phyloP scores from a whole-genome alignment of 2,329 filamentous ascomycete species.

The Penicillium italicum region DNA sequence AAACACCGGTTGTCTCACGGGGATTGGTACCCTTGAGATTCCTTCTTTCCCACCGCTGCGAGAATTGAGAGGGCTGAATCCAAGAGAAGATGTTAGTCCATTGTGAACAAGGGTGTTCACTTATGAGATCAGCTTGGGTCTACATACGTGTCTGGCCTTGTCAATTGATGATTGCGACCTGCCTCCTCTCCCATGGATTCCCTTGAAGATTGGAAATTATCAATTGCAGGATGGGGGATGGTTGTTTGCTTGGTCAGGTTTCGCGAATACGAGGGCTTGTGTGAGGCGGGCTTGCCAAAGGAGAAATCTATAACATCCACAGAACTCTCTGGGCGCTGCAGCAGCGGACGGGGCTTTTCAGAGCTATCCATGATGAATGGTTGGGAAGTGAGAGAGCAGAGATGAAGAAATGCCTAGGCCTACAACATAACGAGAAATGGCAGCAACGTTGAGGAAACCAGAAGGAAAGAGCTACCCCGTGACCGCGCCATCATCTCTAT shows the following conservation, averaged over 20 bases:
- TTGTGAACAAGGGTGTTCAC: not conserved
- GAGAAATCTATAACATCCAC: conserved; percentile 32
- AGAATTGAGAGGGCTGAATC: not conserved
- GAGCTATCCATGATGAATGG: not conserved
- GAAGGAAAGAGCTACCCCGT: conserved; percentile 4
- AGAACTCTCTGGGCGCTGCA: conserved; percentile 33
- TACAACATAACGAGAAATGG: not conserved
- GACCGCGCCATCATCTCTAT: not conserved
- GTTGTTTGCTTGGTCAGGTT: conserved; percentile 8
- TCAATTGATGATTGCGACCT: not conserved
- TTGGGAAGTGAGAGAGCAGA: not conserved
- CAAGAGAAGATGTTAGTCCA: not conserved
- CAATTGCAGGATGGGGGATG: not conserved
- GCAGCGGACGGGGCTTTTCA: conserved; percentile 11
- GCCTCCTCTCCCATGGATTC: not conserved
- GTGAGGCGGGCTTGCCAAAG: conserved; percentile 32
- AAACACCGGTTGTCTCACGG: not conserved
- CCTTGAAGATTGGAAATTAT: not conserved
- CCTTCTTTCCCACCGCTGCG: not conserved
- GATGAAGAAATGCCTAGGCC: not conserved
- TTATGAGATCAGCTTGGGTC: not conserved
- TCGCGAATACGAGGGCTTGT: conserved; percentile 24
- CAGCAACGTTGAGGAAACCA: not conserved
- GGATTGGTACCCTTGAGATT: not conserved
- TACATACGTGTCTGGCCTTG: not conserved